These are phyloP conservation scores for Yamadazyma kitorensis DNA, from an alignment of 805 yeast genomes.

Conservation along the genomic window DNA sequence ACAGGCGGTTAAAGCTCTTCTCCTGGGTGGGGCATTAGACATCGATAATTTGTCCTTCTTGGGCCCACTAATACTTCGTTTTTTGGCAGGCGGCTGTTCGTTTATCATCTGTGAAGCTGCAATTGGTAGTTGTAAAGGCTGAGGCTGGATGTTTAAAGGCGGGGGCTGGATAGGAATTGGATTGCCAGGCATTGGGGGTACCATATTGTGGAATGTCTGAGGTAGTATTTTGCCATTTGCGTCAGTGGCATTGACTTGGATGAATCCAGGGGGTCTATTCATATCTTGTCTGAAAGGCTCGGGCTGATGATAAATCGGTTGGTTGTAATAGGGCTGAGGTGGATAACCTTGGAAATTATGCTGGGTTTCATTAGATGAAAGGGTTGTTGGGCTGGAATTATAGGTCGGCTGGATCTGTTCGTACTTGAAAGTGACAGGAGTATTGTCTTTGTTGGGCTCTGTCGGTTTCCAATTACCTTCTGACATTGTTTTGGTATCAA, in stretches of 20 bases:
- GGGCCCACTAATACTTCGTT: too few relatives aligned
- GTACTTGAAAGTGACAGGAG: not conserved
- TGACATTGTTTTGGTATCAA: not conserved
- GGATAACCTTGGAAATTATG: slow-evolving; percentile 2
- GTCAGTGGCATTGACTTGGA: too few relatives aligned
- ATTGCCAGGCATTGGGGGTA: not conserved
- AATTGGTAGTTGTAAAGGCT: too few relatives aligned
- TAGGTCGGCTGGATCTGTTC: too few relatives aligned
- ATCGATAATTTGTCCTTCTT: too few relatives aligned
- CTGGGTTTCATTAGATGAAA: not conserved
- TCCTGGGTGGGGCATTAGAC: slow-evolving; percentile 20
- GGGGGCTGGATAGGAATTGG: not conserved
- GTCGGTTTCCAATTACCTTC: not conserved
- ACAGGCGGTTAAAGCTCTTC: slow-evolving; percentile 37
- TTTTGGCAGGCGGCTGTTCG: too few relatives aligned
- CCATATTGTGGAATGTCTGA: not conserved
- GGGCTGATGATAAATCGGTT: slow-evolving; percentile 4
- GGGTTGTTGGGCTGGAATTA: not conserved
- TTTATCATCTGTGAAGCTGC: too few relatives aligned
- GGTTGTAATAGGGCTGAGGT: slow-evolving; percentile 1
- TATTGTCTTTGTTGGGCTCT: not conserved
- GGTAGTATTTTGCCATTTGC: not conserved
- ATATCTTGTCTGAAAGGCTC: too few relatives aligned
- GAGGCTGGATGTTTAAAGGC: not conserved
- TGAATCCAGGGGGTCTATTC: too few relatives aligned